These are phyloP conservation scores for Colletotrichum trifolii DNA, from an alignment of 2,329 filamentous ascomycete species.

Conservation along the genomic window DNA sequence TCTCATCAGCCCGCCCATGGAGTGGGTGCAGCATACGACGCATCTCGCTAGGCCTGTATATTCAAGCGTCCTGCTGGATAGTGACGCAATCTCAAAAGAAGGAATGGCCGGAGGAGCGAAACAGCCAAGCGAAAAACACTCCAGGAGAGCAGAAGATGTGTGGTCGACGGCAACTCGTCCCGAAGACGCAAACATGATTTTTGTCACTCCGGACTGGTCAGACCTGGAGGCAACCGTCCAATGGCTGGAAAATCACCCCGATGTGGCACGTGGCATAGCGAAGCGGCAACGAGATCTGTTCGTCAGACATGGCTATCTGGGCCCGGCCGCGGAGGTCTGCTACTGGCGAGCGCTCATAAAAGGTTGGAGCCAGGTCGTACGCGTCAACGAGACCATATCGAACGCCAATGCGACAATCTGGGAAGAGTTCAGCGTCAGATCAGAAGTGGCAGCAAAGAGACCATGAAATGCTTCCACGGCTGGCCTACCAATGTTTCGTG, in stretches of 20 bases:
- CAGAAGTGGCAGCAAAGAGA: background rate
- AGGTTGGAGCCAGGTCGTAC: constrained; percentile 58
- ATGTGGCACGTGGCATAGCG: constrained; percentile 59
- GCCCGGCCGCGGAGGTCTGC: constrained; percentile 62
- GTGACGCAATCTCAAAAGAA: background rate
- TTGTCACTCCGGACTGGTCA: constrained; percentile 62
- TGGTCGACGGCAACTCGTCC: constrained; percentile 52
- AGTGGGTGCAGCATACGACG: constrained; percentile 61
- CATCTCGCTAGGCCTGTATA: constrained; percentile 59
- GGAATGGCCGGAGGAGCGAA: background rate
- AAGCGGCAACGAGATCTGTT: constrained; percentile 57
- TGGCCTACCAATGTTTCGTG: background rate
- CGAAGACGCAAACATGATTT: constrained; percentile 59
- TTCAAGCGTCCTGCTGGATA: constrained; percentile 44
- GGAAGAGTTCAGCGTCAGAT: constrained; percentile 26
- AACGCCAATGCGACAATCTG: constrained; percentile 35
- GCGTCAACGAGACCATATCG: constrained; percentile 43
- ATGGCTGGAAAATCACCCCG: constrained; percentile 58
- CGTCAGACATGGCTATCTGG: constrained; percentile 56
- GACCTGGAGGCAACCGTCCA: constrained; percentile 58
- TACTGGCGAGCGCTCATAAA: constrained; percentile 63
- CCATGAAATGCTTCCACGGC: background rate
- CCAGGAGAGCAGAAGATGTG: constrained; percentile 30
- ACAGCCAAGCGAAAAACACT: background rate
- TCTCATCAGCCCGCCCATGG: constrained; percentile 58